These are phyloP conservation scores for Skeletonema grethae DNA, from an alignment of 108 stramenopile species.

Conservation along the genomic window DNA sequence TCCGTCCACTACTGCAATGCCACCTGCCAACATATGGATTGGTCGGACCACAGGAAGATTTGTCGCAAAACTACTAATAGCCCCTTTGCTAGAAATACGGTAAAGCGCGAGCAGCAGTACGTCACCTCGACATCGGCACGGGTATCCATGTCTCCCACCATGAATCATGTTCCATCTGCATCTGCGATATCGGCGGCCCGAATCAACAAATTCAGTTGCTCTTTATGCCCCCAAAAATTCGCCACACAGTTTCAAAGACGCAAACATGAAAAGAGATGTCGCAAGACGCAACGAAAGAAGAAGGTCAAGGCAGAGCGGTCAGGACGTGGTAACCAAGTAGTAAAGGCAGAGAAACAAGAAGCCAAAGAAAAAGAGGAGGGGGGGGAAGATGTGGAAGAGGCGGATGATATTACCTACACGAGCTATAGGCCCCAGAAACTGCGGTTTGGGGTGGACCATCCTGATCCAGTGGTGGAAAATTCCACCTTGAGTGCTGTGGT, in stretches of 20 bases:
- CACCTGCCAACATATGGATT: neutral
- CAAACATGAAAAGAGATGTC: neutral
- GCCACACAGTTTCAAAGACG: neutral
- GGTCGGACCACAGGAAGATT: neutral
- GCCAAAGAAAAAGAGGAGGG: constrained; percentile 15
- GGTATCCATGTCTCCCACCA: constrained; percentile 1
- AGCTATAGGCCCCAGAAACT: constrained; percentile 25
- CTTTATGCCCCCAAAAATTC: neutral
- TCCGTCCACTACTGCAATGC: neutral
- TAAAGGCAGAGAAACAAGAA: constrained; percentile 1
- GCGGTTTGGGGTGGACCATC: constrained; percentile 25
- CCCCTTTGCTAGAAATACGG: neutral
- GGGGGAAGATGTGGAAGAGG: constrained; percentile 24
- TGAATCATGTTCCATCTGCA: neutral
- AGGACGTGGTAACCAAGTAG: neutral
- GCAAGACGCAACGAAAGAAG: neutral
- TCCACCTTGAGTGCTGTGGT: constrained; percentile 29
- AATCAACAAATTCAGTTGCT: neutral
- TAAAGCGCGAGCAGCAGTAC: neutral
- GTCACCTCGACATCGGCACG: neutral
- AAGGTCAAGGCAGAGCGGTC: neutral
- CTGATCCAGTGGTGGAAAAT: constrained; percentile 42
- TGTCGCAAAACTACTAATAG: neutral
- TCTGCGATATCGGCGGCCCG: neutral
- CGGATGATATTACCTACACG: constrained; percentile 40